Evolutionary conservation across 139 green algal genomes (phyloP), one percentile per base, ranked within the genome.

Genomic region (Chlorella vulgaris): DNA sequence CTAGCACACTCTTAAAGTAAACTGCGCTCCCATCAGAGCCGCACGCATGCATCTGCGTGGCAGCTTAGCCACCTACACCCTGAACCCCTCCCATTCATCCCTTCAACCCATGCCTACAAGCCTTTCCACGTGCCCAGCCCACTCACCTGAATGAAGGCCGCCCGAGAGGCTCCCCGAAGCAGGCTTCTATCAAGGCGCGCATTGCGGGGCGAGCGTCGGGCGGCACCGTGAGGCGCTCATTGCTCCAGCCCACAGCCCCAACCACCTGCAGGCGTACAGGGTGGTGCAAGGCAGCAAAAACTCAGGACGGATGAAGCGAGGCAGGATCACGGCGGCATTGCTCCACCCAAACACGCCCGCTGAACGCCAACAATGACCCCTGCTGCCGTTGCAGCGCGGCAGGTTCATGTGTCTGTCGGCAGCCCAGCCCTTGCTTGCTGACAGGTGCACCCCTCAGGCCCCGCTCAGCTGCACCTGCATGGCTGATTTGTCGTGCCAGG

Each of bases 401-500:
- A n/a, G n/a, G n/a, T n/a, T n/a, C n/a, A n/a, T n/a, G n/a, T n/a
- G n/a, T n/a, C n/a, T n/a, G n/a, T n/a, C n/a, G n/a, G n/a, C n/a
- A n/a, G n/a, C n/a, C n/a, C n/a, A n/a, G n/a, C n/a, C n/a, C n/a
- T n/a, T 65, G 58, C 58, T n/a, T 31, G 60, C 60, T 40, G 33
- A 8, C 29, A n/a, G 63, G 6, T 10, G 2, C 63, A 1, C 31
- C 5, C 31, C 31, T 2, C 31, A 28, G 28, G 2, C 2, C 24
- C 60, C 29, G 21, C 31, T 8, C 63, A 28, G 5, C 10, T 39
- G 19, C 39, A 80, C 85, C 90, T 97, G 93, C 91, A 96, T 94
- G 35, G 91, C 76, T n/a, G 92, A 94, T 36, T 94, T 88, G 51
- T 92, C 90, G 0, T 86, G 42, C 96, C 96, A 99, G 0, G 96